Base-by-base conservation (phyloP, 1,284 basidiomycete genomes). In the Ustilago hordei region DNA sequence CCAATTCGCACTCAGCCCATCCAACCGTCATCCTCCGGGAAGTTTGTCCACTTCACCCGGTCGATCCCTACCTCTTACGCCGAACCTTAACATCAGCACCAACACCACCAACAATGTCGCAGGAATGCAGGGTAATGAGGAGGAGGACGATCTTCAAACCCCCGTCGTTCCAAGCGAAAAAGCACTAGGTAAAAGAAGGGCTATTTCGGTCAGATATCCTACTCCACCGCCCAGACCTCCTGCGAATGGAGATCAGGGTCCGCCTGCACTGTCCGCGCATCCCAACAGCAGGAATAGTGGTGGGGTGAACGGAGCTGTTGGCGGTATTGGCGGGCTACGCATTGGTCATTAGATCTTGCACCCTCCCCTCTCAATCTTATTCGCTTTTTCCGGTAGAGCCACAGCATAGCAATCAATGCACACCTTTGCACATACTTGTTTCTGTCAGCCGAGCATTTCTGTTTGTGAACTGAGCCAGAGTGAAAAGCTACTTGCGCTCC, bases 101-200 rank as follows among this genome's bases (percentile, higher is more conserved):
- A 32, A 34, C 15, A 23, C 8, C 53, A 23, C 36, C 36, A 12
- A 13, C 15, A 19, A 34, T 28, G 23, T 28, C 23, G 19, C 34
- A 12, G 12, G 12, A 38, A 17, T 15, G 31, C 23, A 17, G 38
- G 23, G 41, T 13, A 52, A 65, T 41, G 69, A 66, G 31, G 69
- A 74, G 38, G 77, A 80, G 8, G 69, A 72, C 13, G 76, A 65
- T 2, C 23, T 80, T 50, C 61, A 74, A 13, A 82, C 80, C 19
- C 81, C 81, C 13, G 53, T 78, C 4, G 63, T 69, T 38, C 81
- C 81, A 1, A 76, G 70, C 38, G 81, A 64, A 31, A 83, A 83
- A 48, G 81, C 81, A 23, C 56, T 83, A 35, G 81, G 81, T 2
- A 83, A 83, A 74, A 64, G 81, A 19, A 61, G 81, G 31, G 75